Percentiles rank a stretch among this genome's conserved stretches.
Conservation (phyloP, 345 rosid genomes). For the Garcia nutans region DNA sequence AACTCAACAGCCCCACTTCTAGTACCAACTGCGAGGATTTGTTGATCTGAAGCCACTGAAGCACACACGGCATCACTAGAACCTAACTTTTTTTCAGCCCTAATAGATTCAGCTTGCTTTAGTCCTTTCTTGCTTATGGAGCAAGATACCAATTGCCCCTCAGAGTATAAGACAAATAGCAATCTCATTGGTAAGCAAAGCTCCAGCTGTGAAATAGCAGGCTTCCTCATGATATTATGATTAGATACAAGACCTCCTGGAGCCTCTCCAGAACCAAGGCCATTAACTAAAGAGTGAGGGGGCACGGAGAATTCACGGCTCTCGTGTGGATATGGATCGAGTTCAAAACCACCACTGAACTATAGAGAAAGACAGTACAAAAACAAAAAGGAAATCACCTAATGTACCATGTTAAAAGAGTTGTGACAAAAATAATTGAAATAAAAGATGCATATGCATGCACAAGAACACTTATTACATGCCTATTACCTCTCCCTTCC, state of each 20-base stretch:
- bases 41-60: slow-evolving; percentile 85
- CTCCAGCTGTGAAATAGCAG: slow-evolving; percentile 66
- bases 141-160: slow-evolving; percentile 72
- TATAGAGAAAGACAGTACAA: slow-evolving; percentile 29
- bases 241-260: slow-evolving; percentile 33
- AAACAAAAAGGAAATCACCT: slow-evolving; percentile 5
- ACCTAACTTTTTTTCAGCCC: slow-evolving; percentile 63
- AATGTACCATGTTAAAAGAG: slow-evolving; percentile 4
- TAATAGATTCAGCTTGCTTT: slow-evolving; percentile 66
- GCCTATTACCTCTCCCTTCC: slow-evolving; percentile 92
- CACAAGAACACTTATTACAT: neutral
- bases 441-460: neutral
- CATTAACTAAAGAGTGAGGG: slow-evolving; percentile 50
- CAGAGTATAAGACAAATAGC: slow-evolving; percentile 68
- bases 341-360: slow-evolving; percentile 80
- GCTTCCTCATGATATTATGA: slow-evolving; percentile 34
- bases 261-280: slow-evolving; percentile 45
- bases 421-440: neutral
- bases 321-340: slow-evolving; percentile 38
- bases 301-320: slow-evolving; percentile 34
- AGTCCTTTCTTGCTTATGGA: slow-evolving; percentile 85
- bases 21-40: slow-evolving; percentile 94
- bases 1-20: slow-evolving; percentile 83
- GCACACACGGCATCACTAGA: slow-evolving; percentile 79
- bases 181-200: slow-evolving; percentile 64